Conservation (phyloP, 2,329 filamentous ascomycete genomes). For the Boeremia lycopersici region DNA sequence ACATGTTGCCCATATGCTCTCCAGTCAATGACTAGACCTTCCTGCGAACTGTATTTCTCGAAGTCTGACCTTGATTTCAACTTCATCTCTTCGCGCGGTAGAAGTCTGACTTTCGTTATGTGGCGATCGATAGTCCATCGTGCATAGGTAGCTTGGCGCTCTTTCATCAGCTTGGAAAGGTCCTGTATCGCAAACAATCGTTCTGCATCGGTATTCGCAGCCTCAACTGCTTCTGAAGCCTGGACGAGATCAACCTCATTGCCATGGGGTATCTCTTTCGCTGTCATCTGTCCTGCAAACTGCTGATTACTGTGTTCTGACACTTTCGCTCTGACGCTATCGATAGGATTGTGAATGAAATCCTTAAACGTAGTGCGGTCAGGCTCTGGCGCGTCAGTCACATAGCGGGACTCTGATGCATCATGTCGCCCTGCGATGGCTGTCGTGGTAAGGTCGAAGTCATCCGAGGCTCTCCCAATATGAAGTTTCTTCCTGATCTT, state of each 20-base stretch:
- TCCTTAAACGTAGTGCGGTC: conserved; percentile 34
- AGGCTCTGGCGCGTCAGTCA: conserved; percentile 17
- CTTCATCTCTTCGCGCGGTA: conserved; percentile 28
- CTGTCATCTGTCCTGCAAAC: conserved; percentile 40
- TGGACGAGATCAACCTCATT: conserved; percentile 46
- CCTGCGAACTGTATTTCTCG: conserved; percentile 23
- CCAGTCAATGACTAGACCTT: conserved; percentile 35
- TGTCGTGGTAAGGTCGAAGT: conserved; percentile 10
- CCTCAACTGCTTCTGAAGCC: conserved; percentile 33
- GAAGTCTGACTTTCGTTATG: conserved; percentile 39
- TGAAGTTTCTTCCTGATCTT: conserved; percentile 34
- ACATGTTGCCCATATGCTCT: conserved; percentile 34
- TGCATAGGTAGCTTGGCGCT: conserved; percentile 42
- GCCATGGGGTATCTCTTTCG: conserved; percentile 53
- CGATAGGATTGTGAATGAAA: conserved; percentile 32
- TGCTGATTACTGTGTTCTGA: conserved; percentile 32
- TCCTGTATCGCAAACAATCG: conserved; percentile 23
- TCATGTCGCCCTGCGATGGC: conserved; percentile 25
- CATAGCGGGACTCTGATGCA: conserved; percentile 27
- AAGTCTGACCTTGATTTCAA: conserved; percentile 32
- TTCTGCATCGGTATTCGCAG: conserved; percentile 20
- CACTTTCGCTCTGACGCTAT: conserved; percentile 30
- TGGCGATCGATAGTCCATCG: conserved; percentile 48
- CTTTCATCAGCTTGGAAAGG: conserved; percentile 29
- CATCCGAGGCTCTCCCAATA: conserved; percentile 27